Conservation (phyloP, 208 protist genomes). For the Naegleria gruberi region DNA sequence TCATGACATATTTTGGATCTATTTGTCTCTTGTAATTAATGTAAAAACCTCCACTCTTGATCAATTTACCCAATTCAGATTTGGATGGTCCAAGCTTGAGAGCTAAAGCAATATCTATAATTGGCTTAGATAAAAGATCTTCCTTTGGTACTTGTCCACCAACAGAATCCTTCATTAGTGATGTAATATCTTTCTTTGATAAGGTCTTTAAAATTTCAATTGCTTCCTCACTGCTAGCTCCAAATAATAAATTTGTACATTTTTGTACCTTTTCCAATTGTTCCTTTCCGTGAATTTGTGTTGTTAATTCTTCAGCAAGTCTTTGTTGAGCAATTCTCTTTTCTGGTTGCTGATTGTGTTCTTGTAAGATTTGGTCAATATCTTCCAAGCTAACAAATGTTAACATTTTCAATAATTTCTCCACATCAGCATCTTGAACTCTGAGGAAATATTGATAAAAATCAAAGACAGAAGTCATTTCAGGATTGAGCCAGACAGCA, state of each 20-base stretch:
- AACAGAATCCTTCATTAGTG: neutral
- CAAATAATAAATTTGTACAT: neutral
- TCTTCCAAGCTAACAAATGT: conserved; percentile 24
- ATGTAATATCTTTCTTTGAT: neutral
- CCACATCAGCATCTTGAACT: conserved; percentile 29
- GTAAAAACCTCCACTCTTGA: conserved; percentile 3
- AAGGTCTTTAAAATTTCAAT: neutral
- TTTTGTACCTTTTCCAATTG: neutral
- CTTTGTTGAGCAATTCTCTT: conserved; percentile 24
- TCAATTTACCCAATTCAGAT: neutral
- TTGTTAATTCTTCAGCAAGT: conserved; percentile 20
- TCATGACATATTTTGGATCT: neutral
- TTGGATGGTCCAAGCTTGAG: neutral
- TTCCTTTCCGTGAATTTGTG: neutral
- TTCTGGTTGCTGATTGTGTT: conserved; percentile 28
- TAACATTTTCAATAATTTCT: conserved; percentile 35
- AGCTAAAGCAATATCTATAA: neutral
- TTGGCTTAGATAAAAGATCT: neutral
- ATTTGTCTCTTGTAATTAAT: neutral
- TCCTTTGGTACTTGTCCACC: neutral
- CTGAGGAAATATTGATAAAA: conserved; percentile 44
- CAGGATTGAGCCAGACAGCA: conserved; percentile 37
- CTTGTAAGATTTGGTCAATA: neutral
- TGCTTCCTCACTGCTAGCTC: neutral
- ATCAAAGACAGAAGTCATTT: conserved; percentile 32